phyloP scores from a whole-genome alignment of 352 stramenopile genomes.

The Globisporangium echinulatum region DNA sequence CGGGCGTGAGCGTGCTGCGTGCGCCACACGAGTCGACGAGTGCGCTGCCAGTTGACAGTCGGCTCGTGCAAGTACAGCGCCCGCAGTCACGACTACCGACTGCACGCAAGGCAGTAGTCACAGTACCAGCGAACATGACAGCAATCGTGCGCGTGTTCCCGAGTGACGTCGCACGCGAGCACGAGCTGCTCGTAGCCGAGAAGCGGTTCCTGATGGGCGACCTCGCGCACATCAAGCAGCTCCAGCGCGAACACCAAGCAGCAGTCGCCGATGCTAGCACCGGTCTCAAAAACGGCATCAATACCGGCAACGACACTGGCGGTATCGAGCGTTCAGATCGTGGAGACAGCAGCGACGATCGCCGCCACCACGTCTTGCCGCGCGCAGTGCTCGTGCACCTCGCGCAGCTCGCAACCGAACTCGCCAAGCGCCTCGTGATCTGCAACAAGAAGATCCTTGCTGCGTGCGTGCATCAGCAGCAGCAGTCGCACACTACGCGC shows the following conservation, averaged over 20 bases:
- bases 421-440: conserved; percentile 49
- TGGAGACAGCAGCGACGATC: background rate
- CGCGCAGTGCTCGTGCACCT: conserved; percentile 44
- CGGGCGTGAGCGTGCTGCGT: conserved; percentile 55
- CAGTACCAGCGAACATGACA: background rate
- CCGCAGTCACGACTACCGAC: background rate
- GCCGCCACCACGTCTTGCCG: conserved; percentile 11
- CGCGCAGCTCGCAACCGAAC: conserved; percentile 31
- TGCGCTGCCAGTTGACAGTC: conserved; percentile 8
- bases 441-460: conserved; percentile 55
- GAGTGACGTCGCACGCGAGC: conserved; percentile 35
- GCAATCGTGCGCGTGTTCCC: conserved; percentile 54
- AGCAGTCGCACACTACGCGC: background rate
- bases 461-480: conserved; percentile 45
- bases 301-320: conserved; percentile 1
- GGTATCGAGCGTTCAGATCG: background rate
- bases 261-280: background rate
- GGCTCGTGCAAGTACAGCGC: conserved; percentile 12
- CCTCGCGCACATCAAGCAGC: conserved; percentile 25
- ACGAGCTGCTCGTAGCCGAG: conserved; percentile 44
- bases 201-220: conserved; percentile 59
- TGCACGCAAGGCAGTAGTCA: background rate
- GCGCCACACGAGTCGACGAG: conserved; percentile 21
- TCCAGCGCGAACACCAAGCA: conserved; percentile 15
- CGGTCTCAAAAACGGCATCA: no score